Evolutionary conservation across 352 stramenopile species (phyloP).

Genomic region (Peronospora farinosa): DNA sequence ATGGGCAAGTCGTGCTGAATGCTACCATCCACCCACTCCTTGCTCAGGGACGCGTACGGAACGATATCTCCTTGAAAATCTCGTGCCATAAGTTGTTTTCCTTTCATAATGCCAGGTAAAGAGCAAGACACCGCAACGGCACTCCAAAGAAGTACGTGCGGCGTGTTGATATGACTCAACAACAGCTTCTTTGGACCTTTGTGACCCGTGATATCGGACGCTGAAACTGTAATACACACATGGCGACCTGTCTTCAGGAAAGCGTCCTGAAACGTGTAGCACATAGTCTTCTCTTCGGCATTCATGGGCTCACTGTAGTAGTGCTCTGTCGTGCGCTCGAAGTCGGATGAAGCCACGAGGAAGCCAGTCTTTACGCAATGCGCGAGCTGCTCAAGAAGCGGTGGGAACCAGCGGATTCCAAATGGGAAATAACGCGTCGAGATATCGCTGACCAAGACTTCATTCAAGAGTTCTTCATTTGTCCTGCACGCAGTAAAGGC

Average conservation of each 20-base stretch:
- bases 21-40: slow-evolving; percentile 91
- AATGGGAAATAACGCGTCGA: slow-evolving; percentile 47
- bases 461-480: slow-evolving; percentile 66
- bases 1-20: slow-evolving; percentile 90
- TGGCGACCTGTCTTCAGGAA: slow-evolving; percentile 89
- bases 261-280: slow-evolving; percentile 92
- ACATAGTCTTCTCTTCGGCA: slow-evolving; percentile 36
- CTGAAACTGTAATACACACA: slow-evolving; percentile 92
- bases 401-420: slow-evolving; percentile 74
- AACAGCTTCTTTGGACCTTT: slow-evolving; percentile 78
- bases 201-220: slow-evolving; percentile 83
- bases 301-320: slow-evolving; percentile 83
- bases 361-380: slow-evolving; percentile 87
- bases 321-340: slow-evolving; percentile 85
- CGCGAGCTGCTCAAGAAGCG: slow-evolving; percentile 74
- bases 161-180: slow-evolving; percentile 91
- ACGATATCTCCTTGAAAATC: slow-evolving; percentile 82
- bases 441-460: slow-evolving; percentile 48
- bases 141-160: slow-evolving; percentile 88
- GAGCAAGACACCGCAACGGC: slow-evolving; percentile 88
- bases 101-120: slow-evolving; percentile 89
- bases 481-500: slow-evolving; percentile 82
- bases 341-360: slow-evolving; percentile 78
- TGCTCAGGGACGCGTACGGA: slow-evolving; percentile 87
- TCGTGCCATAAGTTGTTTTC: slow-evolving; percentile 71